phyloP scores from a whole-genome alignment of 495 filamentous ascomycete species.

The Penicillium soppii region DNA sequence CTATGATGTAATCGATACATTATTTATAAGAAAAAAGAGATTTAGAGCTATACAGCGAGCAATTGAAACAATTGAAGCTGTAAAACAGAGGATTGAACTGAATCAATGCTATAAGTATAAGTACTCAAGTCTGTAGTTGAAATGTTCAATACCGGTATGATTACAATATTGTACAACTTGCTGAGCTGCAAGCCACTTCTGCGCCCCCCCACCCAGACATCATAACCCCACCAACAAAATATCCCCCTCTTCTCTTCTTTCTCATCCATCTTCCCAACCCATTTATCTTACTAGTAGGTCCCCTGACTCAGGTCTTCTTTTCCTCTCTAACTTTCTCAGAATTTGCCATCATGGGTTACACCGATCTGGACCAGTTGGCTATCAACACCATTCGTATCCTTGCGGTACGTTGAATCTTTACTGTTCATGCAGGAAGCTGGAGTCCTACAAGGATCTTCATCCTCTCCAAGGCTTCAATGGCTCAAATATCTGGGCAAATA shows the following conservation, averaged over 20 bases:
- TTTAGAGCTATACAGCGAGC: background rate
- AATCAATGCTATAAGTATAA: background rate
- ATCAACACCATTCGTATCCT: slow-evolving; percentile 98
- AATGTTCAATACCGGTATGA: background rate
- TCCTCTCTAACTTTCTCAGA: slow-evolving; percentile 27
- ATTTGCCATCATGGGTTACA: slow-evolving; percentile 80
- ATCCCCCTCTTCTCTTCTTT: slow-evolving; percentile 22
- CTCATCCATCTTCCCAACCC: slow-evolving; percentile 17
- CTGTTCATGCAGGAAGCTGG: slow-evolving; percentile 10
- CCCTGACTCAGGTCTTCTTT: slow-evolving; percentile 10
- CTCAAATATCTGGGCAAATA: slow-evolving; percentile 13
- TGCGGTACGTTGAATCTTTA: slow-evolving; percentile 59
- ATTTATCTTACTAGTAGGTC: slow-evolving; percentile 13
- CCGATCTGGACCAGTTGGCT: slow-evolving; percentile 79
- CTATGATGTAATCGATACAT: background rate
- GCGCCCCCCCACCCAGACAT: slow-evolving; percentile 32
- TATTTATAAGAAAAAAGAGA: background rate
- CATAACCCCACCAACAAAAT: slow-evolving; percentile 39
- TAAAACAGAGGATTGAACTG: background rate
- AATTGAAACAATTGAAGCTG: slow-evolving; percentile 1
- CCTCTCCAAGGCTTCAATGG: background rate
- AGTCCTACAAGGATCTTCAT: background rate
- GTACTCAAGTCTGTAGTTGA: background rate
- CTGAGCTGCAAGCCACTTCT: background rate
- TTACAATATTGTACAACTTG: no score